A percentile compares a stretch with the other conserved stretches of the same genome.
phyloP scores from a whole-genome alignment of 2,329 filamentous ascomycete genomes.

The Paramyrothecium sp. region DNA sequence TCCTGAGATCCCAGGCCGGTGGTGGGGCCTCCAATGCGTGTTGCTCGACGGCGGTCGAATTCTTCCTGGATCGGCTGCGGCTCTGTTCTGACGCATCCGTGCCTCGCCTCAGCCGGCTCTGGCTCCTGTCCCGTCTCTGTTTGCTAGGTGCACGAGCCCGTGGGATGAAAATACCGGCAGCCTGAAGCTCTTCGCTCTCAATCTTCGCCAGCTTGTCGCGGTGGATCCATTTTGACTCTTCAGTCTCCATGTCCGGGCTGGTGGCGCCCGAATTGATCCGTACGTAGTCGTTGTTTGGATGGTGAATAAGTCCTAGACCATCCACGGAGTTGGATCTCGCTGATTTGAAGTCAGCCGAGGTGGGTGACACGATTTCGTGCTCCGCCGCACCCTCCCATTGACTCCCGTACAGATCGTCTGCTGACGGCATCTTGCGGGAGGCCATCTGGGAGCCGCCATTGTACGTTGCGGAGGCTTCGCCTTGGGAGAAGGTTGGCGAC shows the following conservation, averaged over 20 bases:
- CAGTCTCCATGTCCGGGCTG: conserved; percentile 37
- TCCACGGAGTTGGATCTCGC: conserved; percentile 12
- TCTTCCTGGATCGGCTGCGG: conserved; percentile 38
- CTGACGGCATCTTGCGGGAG: conserved; percentile 34
- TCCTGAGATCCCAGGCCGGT: conserved; percentile 69
- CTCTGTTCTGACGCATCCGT: conserved; percentile 28
- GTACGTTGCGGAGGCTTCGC: conserved; percentile 1
- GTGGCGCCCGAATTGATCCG: conserved; percentile 20
- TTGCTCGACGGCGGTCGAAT: conserved; percentile 39
- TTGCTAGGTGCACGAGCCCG: conserved; percentile 52
- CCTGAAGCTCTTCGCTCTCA: conserved; percentile 77
- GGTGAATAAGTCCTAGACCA: conserved; percentile 6
- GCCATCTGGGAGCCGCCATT: conserved; percentile 22
- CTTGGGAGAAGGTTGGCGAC: neutral
- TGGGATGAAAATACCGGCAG: conserved; percentile 67
- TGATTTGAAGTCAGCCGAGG: conserved; percentile 19
- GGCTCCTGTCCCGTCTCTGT: conserved; percentile 35
- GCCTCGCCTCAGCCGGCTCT: conserved; percentile 30
- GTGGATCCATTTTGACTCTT: conserved; percentile 80
- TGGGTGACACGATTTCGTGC: conserved; percentile 15
- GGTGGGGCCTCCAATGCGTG: conserved; percentile 37
- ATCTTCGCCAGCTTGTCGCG: conserved; percentile 80
- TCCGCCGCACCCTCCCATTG: conserved; percentile 21
- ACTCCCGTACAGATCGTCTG: conserved; percentile 26
- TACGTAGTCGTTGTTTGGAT: conserved; percentile 21